A percentile compares a stretch with the other conserved stretches of the same genome.
These are phyloP conservation scores for Citrus trifoliata DNA, from an alignment of 345 rosid species.

Conservation along the genomic window DNA sequence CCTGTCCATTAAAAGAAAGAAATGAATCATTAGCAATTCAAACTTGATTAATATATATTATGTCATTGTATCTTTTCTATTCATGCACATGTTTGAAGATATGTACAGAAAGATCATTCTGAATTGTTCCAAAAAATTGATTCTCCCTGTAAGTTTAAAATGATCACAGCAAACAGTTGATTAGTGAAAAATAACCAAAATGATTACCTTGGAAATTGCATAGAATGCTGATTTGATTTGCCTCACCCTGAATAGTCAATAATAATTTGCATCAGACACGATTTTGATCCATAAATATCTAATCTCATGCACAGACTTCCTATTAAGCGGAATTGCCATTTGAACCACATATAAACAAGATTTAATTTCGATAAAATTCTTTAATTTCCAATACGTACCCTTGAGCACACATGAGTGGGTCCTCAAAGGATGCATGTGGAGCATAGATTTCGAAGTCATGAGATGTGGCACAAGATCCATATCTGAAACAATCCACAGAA, in stretches of 20 bases:
- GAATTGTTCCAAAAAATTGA: not conserved
- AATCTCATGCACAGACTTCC: not conserved
- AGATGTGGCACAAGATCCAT: constrained; percentile 61
- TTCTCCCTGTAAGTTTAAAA: not conserved
- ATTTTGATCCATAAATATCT: not conserved
- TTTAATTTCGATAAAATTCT: not conserved
- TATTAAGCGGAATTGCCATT: not conserved
- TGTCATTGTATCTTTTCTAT: not conserved
- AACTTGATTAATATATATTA: not conserved
- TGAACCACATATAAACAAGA: not conserved
- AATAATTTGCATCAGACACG: not conserved
- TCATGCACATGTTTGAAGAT: too few species aligned
- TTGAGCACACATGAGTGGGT: constrained; percentile 84
- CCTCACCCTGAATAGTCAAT: constrained; percentile 52
- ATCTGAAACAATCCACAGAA: constrained; percentile 41
- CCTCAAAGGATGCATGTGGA: constrained; percentile 80
- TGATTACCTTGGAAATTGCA: constrained; percentile 63
- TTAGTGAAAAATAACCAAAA: not conserved
- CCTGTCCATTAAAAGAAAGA: not conserved
- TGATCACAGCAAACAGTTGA: not conserved
- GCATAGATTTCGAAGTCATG: constrained; percentile 78
- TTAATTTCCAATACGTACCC: constrained; percentile 45
- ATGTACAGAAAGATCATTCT: not conserved
- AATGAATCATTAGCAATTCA: not conserved
- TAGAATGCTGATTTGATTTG: constrained; percentile 96